Conservation (phyloP, 176 grass and related monocot genomes). For the Olyra latifolia region DNA sequence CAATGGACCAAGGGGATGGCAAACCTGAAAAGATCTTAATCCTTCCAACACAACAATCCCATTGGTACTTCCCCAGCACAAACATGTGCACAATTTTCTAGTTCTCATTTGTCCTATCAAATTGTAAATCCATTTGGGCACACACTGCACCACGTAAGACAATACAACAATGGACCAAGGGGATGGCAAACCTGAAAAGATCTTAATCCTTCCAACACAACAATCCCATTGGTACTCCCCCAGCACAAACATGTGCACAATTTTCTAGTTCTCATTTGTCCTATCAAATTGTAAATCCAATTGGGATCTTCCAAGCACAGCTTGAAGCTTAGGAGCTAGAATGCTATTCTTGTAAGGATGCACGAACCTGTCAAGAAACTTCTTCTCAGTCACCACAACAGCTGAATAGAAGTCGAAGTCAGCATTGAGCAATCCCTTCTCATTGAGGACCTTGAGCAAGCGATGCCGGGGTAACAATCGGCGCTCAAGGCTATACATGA, state of each 20-base stretch:
- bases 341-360: slow-evolving; percentile 20
- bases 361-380: slow-evolving; percentile 41
- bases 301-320: background rate
- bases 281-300: background rate
- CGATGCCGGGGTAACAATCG: slow-evolving; percentile 43
- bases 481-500: slow-evolving; percentile 47
- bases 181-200: background rate
- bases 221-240: background rate
- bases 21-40: background rate
- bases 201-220: background rate
- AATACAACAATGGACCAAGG: background rate
- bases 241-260: background rate
- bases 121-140: background rate
- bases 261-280: background rate
- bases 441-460: slow-evolving; percentile 42
- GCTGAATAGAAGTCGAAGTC: slow-evolving; percentile 15
- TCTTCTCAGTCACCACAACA: background rate
- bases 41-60: too few species aligned
- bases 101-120: background rate
- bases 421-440: slow-evolving; percentile 15
- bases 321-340: slow-evolving; percentile 15
- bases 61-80: background rate
- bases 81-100: background rate
- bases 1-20: background rate
- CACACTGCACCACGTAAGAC: too few species aligned